These are phyloP conservation scores for Catunica adiposa DNA, from an alignment of 2,329 filamentous ascomycete species.

Conservation along the genomic window DNA sequence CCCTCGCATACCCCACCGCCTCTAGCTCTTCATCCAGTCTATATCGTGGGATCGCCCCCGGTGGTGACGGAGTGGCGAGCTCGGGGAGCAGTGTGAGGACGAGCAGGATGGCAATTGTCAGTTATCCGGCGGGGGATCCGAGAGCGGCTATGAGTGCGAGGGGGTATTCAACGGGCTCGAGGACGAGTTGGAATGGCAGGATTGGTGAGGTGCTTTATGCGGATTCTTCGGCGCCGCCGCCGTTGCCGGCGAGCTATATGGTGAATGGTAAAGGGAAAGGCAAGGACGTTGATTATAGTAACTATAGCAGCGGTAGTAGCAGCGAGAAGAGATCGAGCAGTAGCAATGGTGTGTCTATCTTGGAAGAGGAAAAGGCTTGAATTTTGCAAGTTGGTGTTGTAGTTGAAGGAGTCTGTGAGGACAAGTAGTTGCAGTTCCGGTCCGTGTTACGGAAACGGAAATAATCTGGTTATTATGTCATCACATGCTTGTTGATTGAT, in stretches of 20 bases:
- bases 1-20: constrained; percentile 1
- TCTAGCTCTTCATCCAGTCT: neutral
- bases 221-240: constrained; percentile 1
- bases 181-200: constrained; percentile 7
- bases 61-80: neutral
- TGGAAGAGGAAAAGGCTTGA: neutral
- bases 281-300: neutral
- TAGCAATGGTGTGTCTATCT: constrained; percentile 4
- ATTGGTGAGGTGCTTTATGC: constrained; percentile 10
- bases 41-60: neutral
- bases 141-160: neutral
- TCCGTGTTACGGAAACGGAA: neutral
- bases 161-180: neutral
- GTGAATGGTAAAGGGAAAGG: neutral
- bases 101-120: neutral
- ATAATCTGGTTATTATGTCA: neutral
- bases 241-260: neutral
- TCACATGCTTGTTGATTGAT: neutral
- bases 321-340: neutral
- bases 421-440: neutral
- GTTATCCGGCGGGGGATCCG: neutral
- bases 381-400: neutral
- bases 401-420: too few relatives aligned
- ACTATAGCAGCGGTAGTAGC: neutral
- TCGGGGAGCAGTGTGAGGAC: neutral